Evolutionary conservation across 164 flowering plant species (phyloP).

Genomic region (Berberis thunbergii): DNA sequence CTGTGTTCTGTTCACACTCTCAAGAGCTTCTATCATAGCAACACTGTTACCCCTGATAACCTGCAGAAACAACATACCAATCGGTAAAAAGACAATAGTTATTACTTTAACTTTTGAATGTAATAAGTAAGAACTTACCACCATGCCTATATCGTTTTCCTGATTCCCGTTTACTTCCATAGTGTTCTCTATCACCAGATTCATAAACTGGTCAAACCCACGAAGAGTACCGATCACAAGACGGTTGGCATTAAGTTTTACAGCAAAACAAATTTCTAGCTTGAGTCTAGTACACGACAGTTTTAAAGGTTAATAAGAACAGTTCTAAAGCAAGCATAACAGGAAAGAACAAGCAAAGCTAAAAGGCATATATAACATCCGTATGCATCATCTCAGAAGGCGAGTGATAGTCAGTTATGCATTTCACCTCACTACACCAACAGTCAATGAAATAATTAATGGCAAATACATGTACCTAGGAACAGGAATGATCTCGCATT

Average conservation of each 20-base stretch:
- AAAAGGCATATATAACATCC: no score
- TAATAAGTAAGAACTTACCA: constrained; percentile 33
- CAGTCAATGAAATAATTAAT: no score
- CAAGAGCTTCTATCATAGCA: constrained; percentile 17
- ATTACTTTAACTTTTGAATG: background rate
- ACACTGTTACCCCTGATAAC: constrained; percentile 21
- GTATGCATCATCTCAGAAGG: no score
- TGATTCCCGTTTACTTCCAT: constrained; percentile 60
- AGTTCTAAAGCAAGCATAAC: background rate
- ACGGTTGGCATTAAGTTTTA: constrained; percentile 69
- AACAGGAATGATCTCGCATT: no score
- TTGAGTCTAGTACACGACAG: background rate
- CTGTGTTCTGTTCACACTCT: constrained; percentile 12
- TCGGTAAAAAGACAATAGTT: background rate
- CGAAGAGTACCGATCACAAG: constrained; percentile 69
- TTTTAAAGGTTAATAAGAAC: background rate
- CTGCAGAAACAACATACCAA: constrained; percentile 6
- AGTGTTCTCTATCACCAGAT: constrained; percentile 67
- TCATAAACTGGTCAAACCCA: constrained; percentile 83
- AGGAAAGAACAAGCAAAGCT: no score
- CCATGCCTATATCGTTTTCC: constrained; percentile 70
- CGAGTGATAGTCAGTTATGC: no score
- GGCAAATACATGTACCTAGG: no score
- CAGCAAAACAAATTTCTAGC: constrained; percentile 22
- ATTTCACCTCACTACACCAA: no score